Conservation (phyloP, 208 protist species). For the Crithidia thermophila region DNA sequence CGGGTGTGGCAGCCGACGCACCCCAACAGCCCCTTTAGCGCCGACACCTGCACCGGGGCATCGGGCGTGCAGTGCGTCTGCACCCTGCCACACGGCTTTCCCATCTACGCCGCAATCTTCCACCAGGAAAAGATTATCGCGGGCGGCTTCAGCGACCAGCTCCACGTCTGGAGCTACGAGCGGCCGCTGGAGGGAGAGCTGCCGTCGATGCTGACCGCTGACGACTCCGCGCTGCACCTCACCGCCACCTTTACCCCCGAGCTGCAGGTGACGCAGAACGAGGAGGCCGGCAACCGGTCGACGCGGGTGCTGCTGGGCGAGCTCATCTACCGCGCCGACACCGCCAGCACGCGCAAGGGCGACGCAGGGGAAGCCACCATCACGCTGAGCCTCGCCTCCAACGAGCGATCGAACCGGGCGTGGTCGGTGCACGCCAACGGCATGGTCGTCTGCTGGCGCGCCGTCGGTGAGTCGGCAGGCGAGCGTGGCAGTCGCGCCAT, state of each 20-base stretch:
- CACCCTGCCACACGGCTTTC: constrained; percentile 65
- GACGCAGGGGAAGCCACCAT: constrained; percentile 29
- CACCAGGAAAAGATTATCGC: constrained; percentile 77
- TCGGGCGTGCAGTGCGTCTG: constrained; percentile 38
- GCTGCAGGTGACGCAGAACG: constrained; percentile 1
- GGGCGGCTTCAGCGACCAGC: constrained; percentile 61
- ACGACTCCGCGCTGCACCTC: constrained; percentile 22
- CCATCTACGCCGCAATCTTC: constrained; percentile 73
- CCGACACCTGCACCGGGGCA: not conserved
- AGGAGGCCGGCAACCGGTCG: not conserved
- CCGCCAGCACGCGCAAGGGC: constrained; percentile 18
- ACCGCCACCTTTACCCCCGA: constrained; percentile 34
- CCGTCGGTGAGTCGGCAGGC: constrained; percentile 24
- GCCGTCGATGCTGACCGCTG: constrained; percentile 3
- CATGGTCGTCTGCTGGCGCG: constrained; percentile 75
- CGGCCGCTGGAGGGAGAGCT: constrained; percentile 7
- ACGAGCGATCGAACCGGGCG: constrained; percentile 51
- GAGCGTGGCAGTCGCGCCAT: not conserved
- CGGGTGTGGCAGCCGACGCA: constrained; percentile 50
- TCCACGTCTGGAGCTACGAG: constrained; percentile 69
- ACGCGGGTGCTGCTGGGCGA: constrained; percentile 24
- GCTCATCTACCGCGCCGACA: constrained; percentile 31
- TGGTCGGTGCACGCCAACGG: constrained; percentile 76
- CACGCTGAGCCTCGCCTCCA: constrained; percentile 53
- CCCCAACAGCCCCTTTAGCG: constrained; percentile 1